Base-by-base conservation (phyloP, 352 stramenopile genomes). In the Phytopythium boreale region DNA sequence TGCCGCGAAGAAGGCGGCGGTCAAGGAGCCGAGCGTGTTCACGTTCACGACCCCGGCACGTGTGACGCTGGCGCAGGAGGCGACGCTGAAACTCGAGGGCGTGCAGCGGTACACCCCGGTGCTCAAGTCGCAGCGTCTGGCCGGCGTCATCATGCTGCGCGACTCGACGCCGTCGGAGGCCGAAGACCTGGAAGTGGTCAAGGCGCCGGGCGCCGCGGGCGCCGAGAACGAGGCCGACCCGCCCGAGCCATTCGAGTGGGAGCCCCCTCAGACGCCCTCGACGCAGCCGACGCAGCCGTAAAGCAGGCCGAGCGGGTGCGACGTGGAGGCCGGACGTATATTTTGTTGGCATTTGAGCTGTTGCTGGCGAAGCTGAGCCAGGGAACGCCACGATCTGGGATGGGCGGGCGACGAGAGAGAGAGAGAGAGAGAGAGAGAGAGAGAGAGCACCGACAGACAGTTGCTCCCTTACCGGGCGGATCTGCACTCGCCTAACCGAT, bases 201-300 rank as follows among this genome's bases (percentile, higher is more conserved):
- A 98, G 70, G 93, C 92, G 50, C 92, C 95, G 37, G 88, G 95
- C 10, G 79, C 87, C 15, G 78, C 78, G 43, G 92, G 95, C 46
- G 89, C 89, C 11, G 96, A 98, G 73, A 96, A 98, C 52, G 97
- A 99, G 67, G 93, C 94, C 47, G 87, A 97, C 58, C 85, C 95
- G 37, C 96, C 96, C 56, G 90, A 98, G 77, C 95, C 97, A 52
- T 99, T 99, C 75, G 95, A 99, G 79, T 99, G 96, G 96, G 92
- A 89, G 41, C 90, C 89, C 15, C 83, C 84, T 46, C 80, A 88
- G 73, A 66, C 63, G 49, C 63, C 59, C 58, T 61, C 66, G 58
- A 63, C 44, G 20, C 59, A 64, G 59, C 47, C 49, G 59, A 31
- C 24, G 56, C 39, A 61, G 56, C 36, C 56, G 37, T 60, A 50